Conservation (phyloP, 1,284 basidiomycete species). For the Ceratobasidium sp. region DNA sequence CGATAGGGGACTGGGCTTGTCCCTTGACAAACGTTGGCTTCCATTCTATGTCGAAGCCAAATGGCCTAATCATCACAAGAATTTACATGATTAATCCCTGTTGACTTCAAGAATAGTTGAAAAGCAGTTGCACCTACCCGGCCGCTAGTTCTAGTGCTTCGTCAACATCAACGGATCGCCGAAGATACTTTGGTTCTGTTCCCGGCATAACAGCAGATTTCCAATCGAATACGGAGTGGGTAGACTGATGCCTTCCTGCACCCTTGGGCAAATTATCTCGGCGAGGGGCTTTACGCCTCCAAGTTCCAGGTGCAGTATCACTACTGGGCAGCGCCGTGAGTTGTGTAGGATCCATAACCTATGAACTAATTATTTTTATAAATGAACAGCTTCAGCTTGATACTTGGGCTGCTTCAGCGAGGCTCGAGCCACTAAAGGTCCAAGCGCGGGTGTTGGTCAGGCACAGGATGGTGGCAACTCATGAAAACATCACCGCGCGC, state of each 20-base stretch:
- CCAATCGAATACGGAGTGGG: conserved; percentile 11
- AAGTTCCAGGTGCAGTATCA: not conserved
- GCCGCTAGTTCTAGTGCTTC: conserved; percentile 1
- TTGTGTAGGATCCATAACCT: not conserved
- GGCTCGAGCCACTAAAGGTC: not conserved
- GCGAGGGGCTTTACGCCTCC: not conserved
- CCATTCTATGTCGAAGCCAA: conserved; percentile 31
- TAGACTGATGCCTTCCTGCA: not conserved
- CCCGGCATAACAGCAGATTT: conserved; percentile 5
- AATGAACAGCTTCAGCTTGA: too few relatives aligned
- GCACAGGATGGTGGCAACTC: too few relatives aligned
- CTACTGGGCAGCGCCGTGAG: not conserved
- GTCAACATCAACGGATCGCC: not conserved
- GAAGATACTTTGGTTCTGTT: conserved; percentile 3
- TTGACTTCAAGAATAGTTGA: not conserved
- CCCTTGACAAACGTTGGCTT: conserved; percentile 21
- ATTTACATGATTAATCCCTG: too few relatives aligned
- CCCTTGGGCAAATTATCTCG: not conserved
- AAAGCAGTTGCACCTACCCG: not conserved
- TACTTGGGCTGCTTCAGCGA: too few relatives aligned
- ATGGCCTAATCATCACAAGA: conserved; percentile 8
- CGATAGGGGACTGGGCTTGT: not conserved
- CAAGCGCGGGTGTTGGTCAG: not conserved
- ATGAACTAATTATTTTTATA: too few relatives aligned
- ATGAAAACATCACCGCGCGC: too few relatives aligned